phyloP scores from a whole-genome alignment of 768 basidiomycete genomes.

The Kondoa subrosea region DNA sequence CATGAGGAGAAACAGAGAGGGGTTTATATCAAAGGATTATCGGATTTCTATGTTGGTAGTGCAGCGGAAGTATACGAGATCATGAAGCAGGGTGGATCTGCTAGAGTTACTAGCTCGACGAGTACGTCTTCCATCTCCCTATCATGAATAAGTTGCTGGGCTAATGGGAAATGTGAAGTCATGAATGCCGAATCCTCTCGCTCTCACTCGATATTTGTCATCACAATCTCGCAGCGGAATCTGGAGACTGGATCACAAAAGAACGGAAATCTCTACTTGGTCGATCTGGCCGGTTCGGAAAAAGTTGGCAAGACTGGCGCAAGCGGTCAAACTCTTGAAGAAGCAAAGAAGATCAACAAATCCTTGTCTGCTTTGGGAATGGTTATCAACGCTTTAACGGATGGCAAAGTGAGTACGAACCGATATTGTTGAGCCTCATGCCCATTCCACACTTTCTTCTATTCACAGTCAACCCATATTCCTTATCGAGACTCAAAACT shows the following conservation, averaged over 20 bases:
- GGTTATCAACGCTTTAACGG: slow-evolving; percentile 97
- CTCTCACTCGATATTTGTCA: slow-evolving; percentile 96
- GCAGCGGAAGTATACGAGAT: slow-evolving; percentile 94
- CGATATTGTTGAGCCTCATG: too few species aligned
- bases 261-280: slow-evolving; percentile 89
- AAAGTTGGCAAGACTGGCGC: slow-evolving; percentile 99
- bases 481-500: slow-evolving; percentile 98
- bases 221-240: slow-evolving; percentile 91
- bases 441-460: too few species aligned
- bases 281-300: slow-evolving; percentile 95
- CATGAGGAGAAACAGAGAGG: slow-evolving; percentile 96
- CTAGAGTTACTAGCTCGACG: slow-evolving; percentile 81
- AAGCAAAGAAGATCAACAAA: slow-evolving; percentile 99
- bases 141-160: background rate
- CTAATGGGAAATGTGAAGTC: slow-evolving; percentile 40
- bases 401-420: slow-evolving; percentile 78
- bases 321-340: slow-evolving; percentile 93
- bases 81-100: slow-evolving; percentile 86
- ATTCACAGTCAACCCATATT: slow-evolving; percentile 79
- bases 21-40: slow-evolving; percentile 92
- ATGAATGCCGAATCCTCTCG: slow-evolving; percentile 99
- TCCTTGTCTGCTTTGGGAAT: slow-evolving; percentile 91
- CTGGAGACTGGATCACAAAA: slow-evolving; percentile 90
- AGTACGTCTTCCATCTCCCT: slow-evolving; percentile 42
- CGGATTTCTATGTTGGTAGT: slow-evolving; percentile 94